phyloP scores from a whole-genome alignment of 495 filamentous ascomycete species.

The Achaetomiella virescens region DNA sequence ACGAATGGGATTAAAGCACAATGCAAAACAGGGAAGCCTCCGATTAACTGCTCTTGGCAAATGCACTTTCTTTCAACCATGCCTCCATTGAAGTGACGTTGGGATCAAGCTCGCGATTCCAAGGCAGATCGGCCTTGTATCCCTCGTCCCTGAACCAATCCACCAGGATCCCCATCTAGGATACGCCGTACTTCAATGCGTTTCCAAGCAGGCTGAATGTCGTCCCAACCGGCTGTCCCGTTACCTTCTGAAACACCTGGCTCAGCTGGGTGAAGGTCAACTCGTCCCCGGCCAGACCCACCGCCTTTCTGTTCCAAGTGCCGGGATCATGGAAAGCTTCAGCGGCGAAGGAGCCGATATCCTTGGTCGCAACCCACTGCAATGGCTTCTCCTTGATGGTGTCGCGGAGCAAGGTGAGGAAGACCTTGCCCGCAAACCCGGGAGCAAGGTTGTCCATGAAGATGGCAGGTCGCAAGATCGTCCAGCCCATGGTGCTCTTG shows the following conservation, averaged over 20 bases:
- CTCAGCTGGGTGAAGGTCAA: conserved; percentile 35
- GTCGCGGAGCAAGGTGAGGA: conserved; percentile 47
- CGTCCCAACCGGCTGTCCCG: conserved; percentile 33
- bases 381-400: conserved; percentile 39
- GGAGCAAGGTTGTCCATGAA: conserved; percentile 63
- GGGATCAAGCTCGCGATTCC: conserved; percentile 32
- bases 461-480: conserved; percentile 54
- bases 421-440: conserved; percentile 53
- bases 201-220: conserved; percentile 36
- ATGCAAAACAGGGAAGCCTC: neutral
- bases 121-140: conserved; percentile 38
- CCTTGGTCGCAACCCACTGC: conserved; percentile 51
- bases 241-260: conserved; percentile 32
- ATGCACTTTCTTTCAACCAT: conserved; percentile 38
- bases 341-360: conserved; percentile 62
- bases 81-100: conserved; percentile 36
- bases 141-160: conserved; percentile 42
- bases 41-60: conserved; percentile 15
- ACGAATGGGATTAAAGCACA: too few relatives aligned
- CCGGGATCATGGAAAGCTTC: conserved; percentile 46
- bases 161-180: conserved; percentile 40
- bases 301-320: conserved; percentile 32
- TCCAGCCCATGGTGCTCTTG: conserved; percentile 47
- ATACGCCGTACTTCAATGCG: conserved; percentile 32
- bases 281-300: conserved; percentile 43